Evolutionary conservation across 495 filamentous ascomycete species (phyloP), one percentile per base, ranked within the genome.

Genomic region (Annulohypoxylon nitens): DNA sequence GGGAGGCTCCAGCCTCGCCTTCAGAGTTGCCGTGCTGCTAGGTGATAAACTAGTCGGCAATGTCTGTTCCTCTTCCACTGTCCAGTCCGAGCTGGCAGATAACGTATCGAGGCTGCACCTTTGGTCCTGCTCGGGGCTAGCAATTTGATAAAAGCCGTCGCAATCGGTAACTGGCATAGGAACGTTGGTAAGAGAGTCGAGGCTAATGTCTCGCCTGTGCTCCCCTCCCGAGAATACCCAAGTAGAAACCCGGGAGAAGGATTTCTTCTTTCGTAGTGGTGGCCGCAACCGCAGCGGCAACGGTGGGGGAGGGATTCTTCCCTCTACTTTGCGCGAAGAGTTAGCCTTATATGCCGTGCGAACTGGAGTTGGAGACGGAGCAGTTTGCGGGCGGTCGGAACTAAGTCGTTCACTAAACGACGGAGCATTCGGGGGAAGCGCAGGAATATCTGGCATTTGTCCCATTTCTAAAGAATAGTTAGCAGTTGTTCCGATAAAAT

Each of bases 211-310:
- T 30, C 73, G 72, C 41, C 66, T 76, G 45, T 81, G 79, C 55
- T 82, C 79, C 12, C 50, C 72, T 4, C 69, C 62, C 25, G 82
- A 80, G 75, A 87, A 86, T 5, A 89, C 79, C 87, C 86, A 89
- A 67, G 76, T 83, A 23, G 86, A 88, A 25, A 89, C 85, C 58
- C 84, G 79, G 0, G 85, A 86, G 73, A 88, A 88, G 20, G 85
- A 87, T 67, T 88, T 88, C 81, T 88, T 88, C 76, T 88, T 88
- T 36, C 87, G 78, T 41, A 86, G 75, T 9, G 84, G 83, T 14
- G 82, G 82, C 41, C 84, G 81, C 4, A 87, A 81, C 25, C 86
- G 81, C 14, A 88, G 81, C 0, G 85, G 85, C 3, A 88, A 81
- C 6, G 87, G 86, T 0, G 85, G 86, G 0, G 85, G 84, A n/a